A percentile compares a stretch with the other conserved stretches of the same genome.
Conservation (phyloP, 2,329 filamentous ascomycete species). For the Microsporum canis region DNA sequence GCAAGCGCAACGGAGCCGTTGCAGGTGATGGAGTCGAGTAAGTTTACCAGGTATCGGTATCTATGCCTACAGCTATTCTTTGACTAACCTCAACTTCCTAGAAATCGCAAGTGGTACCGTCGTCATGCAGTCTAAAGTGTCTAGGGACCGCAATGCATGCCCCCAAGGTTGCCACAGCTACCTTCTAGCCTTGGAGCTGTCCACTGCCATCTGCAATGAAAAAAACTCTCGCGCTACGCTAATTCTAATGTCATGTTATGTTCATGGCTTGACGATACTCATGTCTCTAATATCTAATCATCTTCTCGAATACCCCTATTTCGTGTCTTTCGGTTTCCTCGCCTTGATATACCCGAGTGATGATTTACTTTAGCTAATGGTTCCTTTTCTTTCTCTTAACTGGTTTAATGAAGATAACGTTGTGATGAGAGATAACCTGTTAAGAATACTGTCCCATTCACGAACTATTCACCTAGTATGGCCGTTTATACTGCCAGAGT, state of each 20-base stretch:
- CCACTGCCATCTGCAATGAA: background rate
- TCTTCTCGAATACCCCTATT: background rate
- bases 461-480: background rate
- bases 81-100: background rate
- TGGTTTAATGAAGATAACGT: background rate
- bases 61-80: background rate
- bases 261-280: background rate
- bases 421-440: background rate
- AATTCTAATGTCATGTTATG: constrained; percentile 1
- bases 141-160: too few relatives aligned
- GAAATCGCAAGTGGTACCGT: constrained; percentile 25
- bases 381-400: background rate
- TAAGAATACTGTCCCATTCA: background rate
- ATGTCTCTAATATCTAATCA: constrained; percentile 1
- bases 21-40: constrained; percentile 10
- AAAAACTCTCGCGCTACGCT: background rate
- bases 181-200: constrained; percentile 6
- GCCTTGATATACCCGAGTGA: background rate
- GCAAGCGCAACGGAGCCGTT: constrained; percentile 10
- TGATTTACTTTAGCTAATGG: background rate
- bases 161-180: background rate
- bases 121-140: constrained; percentile 25
- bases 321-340: background rate
- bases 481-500: background rate
- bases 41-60: background rate